A percentile compares a stretch with the other conserved stretches of the same genome.
Conservation (phyloP, 169 alveolate genomes). For the Plasmodium falciparum region DNA sequence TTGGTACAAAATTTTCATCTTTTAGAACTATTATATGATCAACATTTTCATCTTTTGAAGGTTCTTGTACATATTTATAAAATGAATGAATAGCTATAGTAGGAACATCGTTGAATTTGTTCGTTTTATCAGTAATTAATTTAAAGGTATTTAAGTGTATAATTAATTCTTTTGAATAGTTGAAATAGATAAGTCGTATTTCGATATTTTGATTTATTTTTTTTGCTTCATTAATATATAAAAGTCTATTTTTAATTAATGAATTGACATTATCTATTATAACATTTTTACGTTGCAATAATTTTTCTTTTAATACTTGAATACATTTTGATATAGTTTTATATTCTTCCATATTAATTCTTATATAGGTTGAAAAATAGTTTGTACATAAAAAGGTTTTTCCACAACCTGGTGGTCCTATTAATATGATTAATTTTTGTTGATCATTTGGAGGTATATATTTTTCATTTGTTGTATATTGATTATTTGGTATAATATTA, state of each 20-base stretch:
- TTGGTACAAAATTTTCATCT: slow-evolving; percentile 53
- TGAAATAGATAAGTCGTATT: slow-evolving; percentile 37
- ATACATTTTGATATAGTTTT: slow-evolving; percentile 36
- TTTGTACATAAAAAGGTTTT: slow-evolving; percentile 37
- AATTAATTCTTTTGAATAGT: slow-evolving; percentile 50
- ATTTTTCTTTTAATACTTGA: slow-evolving; percentile 15
- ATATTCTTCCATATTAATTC: slow-evolving; percentile 27
- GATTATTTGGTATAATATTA: background rate
- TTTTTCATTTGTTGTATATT: background rate
- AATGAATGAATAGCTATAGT: slow-evolving; percentile 58
- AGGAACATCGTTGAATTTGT: slow-evolving; percentile 31
- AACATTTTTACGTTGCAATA: slow-evolving; percentile 41
- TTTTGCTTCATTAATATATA: slow-evolving; percentile 40
- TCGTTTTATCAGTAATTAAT: slow-evolving; percentile 38
- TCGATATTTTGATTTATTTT: slow-evolving; percentile 36
- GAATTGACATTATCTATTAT: slow-evolving; percentile 46
- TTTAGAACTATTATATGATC: slow-evolving; percentile 26
- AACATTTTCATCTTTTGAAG: slow-evolving; percentile 25
- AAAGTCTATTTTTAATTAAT: slow-evolving; percentile 29
- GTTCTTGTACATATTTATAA: slow-evolving; percentile 56
- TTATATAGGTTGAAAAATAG: slow-evolving; percentile 18
- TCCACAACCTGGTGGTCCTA: slow-evolving; percentile 73
- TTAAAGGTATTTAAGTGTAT: slow-evolving; percentile 56
- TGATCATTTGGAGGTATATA: background rate
- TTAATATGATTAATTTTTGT: slow-evolving; percentile 36